Evolutionary conservation across 306 rosid species (phyloP).

Genomic region (Trifolium subterraneum): DNA sequence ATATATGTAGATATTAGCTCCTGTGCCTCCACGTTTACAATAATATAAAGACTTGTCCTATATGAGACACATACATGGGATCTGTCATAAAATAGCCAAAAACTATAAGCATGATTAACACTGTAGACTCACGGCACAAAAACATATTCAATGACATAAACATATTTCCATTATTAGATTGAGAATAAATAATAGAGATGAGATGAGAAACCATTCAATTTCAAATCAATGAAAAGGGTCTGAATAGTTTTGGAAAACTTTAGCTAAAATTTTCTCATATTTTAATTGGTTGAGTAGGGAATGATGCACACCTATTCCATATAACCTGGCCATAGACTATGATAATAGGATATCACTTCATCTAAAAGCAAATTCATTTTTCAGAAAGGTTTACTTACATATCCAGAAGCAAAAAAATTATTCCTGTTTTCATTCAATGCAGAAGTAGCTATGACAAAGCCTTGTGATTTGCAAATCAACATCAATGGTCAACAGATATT

Average conservation of each 20-base stretch:
- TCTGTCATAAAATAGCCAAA: conserved; percentile 48
- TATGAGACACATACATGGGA: conserved; percentile 43
- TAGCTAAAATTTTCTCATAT: conserved; percentile 28
- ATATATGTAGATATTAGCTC: conserved; percentile 12
- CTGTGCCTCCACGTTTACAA: conserved; percentile 26
- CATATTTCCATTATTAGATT: conserved; percentile 20
- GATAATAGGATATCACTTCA: conserved; percentile 7
- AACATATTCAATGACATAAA: conserved; percentile 33
- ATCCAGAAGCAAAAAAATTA: conserved; percentile 8
- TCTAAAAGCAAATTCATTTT: conserved; percentile 30
- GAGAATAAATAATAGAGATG: conserved; percentile 11
- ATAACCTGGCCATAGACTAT: background rate
- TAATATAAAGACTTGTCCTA: conserved; percentile 11
- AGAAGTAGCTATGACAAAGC: conserved; percentile 58
- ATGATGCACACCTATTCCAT: background rate
- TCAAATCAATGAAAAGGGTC: conserved; percentile 20
- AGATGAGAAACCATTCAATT: conserved; percentile 31
- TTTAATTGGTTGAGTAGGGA: background rate
- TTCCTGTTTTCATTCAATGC: conserved; percentile 39
- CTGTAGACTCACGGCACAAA: conserved; percentile 53
- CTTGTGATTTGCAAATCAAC: conserved; percentile 64
- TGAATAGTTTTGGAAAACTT: background rate
- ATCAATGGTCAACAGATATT: conserved; percentile 68
- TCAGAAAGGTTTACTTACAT: background rate
- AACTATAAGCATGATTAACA: conserved; percentile 6